Evolutionary conservation across 208 protist genomes (phyloP).

Genomic region (Trypanosoma congolense): DNA sequence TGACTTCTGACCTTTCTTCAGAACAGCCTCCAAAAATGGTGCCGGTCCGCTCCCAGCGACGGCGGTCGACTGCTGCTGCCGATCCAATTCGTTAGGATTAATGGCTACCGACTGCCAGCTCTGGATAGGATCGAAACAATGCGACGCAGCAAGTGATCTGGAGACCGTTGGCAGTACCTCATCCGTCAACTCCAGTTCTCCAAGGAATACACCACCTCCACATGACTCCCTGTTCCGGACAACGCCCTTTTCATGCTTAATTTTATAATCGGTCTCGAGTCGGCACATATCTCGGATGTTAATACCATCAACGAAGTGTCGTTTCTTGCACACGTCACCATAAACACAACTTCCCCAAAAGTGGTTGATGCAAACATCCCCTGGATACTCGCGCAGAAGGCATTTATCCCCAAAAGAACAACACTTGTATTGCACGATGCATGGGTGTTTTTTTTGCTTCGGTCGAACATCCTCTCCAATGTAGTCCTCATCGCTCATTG

Average conservation of each 20-base stretch:
- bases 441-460: conserved; percentile 42
- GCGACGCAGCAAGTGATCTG: conserved; percentile 6
- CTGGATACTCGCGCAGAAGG: conserved; percentile 49
- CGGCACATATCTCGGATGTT: conserved; percentile 38
- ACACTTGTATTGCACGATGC: conserved; percentile 65
- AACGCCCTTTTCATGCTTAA: conserved; percentile 11
- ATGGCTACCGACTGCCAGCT: conserved; percentile 31
- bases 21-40: conserved; percentile 31
- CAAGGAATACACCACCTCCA: conserved; percentile 5
- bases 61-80: background rate
- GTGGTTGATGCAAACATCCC: conserved; percentile 73
- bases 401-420: conserved; percentile 65
- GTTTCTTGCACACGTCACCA: conserved; percentile 40
- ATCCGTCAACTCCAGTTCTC: background rate
- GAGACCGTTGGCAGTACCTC: background rate
- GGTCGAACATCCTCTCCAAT: background rate
- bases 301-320: conserved; percentile 65
- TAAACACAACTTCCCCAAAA: conserved; percentile 62
- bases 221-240: conserved; percentile 5
- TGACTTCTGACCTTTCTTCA: conserved; percentile 1
- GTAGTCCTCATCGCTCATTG: background rate
- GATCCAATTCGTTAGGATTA: conserved; percentile 15
- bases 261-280: background rate
- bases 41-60: conserved; percentile 3
- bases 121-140: conserved; percentile 34